A percentile compares a stretch with the other conserved stretches of the same genome.
Conservation (phyloP, 1,284 basidiomycete species). For the Neonothopanus nambi region DNA sequence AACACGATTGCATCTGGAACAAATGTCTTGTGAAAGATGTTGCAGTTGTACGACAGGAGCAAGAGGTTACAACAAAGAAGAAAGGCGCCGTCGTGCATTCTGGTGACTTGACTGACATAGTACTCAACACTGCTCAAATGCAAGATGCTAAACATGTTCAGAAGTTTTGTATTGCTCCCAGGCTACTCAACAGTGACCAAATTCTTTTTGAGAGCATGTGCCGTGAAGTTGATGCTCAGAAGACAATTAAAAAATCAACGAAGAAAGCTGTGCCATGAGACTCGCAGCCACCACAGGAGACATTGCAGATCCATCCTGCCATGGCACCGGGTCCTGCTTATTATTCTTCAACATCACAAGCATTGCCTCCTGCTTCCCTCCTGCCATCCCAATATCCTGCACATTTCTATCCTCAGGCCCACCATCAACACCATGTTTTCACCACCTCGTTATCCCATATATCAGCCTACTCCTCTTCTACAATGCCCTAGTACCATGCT, state of each 20-base stretch:
- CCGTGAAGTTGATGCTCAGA: background rate
- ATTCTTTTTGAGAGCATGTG: background rate
- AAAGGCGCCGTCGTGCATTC: constrained; percentile 1
- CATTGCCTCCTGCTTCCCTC: too few relatives aligned
- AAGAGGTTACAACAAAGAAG: background rate
- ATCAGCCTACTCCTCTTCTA: too few relatives aligned
- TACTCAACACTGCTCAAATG: constrained; percentile 12
- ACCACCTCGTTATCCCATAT: too few relatives aligned
- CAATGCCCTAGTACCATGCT: too few relatives aligned
- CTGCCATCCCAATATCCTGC: too few relatives aligned
- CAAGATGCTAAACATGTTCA: constrained; percentile 8
- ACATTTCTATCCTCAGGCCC: too few relatives aligned
- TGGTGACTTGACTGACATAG: background rate
- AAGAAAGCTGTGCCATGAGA: background rate
- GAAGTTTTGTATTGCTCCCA: background rate
- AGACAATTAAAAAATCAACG: background rate
- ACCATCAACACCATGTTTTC: too few relatives aligned
- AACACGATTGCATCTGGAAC: constrained; percentile 6
- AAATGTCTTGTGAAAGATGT: background rate
- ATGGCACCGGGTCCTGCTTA: too few relatives aligned
- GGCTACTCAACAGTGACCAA: background rate
- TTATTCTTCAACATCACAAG: too few relatives aligned
- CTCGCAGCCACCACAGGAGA: too few relatives aligned
- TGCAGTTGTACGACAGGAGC: constrained; percentile 2
- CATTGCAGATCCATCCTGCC: too few relatives aligned